Conservation (phyloP, 805 yeast genomes). For the Priceomyces haplophilus region DNA sequence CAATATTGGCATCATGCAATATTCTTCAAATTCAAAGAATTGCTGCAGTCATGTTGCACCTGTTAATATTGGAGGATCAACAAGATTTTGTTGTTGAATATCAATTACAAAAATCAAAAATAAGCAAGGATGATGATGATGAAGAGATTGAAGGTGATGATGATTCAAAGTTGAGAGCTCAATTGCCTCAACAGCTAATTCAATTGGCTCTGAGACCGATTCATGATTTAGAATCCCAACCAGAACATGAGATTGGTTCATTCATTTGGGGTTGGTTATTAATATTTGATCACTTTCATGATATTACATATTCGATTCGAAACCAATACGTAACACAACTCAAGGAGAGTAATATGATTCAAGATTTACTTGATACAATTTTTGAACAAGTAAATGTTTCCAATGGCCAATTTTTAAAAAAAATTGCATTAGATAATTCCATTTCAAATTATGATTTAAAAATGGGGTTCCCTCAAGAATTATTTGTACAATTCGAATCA, state of each 20-base stretch:
- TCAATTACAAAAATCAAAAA: slow-evolving; percentile 47
- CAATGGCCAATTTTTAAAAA: slow-evolving; percentile 19
- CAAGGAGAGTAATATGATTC: slow-evolving; percentile 43
- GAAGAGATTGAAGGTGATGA: slow-evolving; percentile 14
- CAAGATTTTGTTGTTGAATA: slow-evolving; percentile 61
- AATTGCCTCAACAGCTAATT: slow-evolving; percentile 43
- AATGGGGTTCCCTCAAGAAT: slow-evolving; percentile 20
- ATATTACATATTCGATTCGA: slow-evolving; percentile 63
- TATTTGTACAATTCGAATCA: slow-evolving; percentile 24
- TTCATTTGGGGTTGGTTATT: slow-evolving; percentile 71
- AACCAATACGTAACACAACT: slow-evolving; percentile 58
- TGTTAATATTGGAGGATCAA: slow-evolving; percentile 45
- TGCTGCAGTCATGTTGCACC: slow-evolving; percentile 36
- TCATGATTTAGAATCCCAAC: slow-evolving; percentile 19
- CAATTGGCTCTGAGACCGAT: slow-evolving; percentile 28
- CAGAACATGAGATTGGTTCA: slow-evolving; percentile 21
- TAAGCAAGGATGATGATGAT: slow-evolving; percentile 14
- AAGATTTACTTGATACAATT: slow-evolving; percentile 49
- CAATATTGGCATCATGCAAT: slow-evolving; percentile 19
- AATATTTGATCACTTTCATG: slow-evolving; percentile 57
- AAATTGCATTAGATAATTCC: slow-evolving; percentile 13
- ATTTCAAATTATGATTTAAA: slow-evolving; percentile 20
- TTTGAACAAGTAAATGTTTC: slow-evolving; percentile 51
- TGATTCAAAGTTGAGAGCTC: slow-evolving; percentile 19
- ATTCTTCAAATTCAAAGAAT: slow-evolving; percentile 40